A percentile compares a stretch with the other conserved stretches of the same genome.
Conservation (phyloP, 352 stramenopile species). For the Globisporangium polare region DNA sequence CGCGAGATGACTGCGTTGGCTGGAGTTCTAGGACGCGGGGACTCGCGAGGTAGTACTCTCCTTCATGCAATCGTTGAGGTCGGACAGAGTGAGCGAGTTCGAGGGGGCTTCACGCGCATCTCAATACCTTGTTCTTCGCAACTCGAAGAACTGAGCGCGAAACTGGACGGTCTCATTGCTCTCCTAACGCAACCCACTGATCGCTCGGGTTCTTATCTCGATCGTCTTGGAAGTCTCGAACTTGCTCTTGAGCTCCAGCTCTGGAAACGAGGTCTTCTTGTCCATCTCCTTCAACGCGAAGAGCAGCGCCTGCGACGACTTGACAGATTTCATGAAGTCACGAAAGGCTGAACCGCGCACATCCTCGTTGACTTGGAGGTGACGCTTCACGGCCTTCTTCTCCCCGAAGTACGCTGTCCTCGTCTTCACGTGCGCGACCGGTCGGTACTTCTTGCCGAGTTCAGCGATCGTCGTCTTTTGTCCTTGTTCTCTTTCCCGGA, state of each 20-base stretch:
- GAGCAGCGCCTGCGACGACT: not conserved
- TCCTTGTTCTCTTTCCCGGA: not conserved
- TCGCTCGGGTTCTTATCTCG: too few species aligned
- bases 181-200: too few species aligned
- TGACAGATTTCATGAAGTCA: not conserved
- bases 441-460: not conserved
- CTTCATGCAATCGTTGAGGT: not conserved
- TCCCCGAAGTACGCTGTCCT: not conserved
- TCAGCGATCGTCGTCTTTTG: not conserved
- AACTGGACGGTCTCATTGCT: too few species aligned
- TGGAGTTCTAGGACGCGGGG: not conserved
- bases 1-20: not conserved
- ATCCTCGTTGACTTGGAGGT: not conserved
- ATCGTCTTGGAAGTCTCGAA: not conserved
- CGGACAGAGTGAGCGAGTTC: not conserved
- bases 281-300: not conserved
- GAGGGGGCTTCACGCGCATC: not conserved
- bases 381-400: not conserved
- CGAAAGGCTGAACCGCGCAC: not conserved
- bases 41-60: not conserved
- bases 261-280: not conserved
- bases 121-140: not conserved
- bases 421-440: not conserved
- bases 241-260: slow-evolving; percentile 2
- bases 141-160: too few species aligned